These are phyloP conservation scores for Lunularia cruciata DNA, from an alignment of 225 moss, liverwort and hornwort genomes.

Conservation along the genomic window DNA sequence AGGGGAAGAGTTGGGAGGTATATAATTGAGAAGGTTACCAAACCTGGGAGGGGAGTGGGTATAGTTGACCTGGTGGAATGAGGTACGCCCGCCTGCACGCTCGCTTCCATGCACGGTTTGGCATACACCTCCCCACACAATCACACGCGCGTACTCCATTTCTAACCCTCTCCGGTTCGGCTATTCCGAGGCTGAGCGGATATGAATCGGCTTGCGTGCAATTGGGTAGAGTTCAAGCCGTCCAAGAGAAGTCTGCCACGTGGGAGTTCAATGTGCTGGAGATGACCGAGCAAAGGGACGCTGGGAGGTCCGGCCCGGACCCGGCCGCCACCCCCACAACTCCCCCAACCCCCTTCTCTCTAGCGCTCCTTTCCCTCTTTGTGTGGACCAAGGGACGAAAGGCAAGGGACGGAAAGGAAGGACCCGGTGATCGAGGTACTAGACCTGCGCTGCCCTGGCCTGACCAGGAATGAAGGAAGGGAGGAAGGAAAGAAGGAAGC, in stretches of 20 bases:
- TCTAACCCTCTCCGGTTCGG: not conserved
- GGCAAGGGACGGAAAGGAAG: not conserved
- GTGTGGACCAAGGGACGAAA: constrained; percentile 2
- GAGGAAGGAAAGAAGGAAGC: no score
- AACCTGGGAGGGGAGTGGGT: not conserved
- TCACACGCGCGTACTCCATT: not conserved
- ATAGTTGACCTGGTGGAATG: constrained; percentile 1
- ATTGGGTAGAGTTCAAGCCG: not conserved
- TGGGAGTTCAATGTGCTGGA: constrained; percentile 35
- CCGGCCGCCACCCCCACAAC: not conserved
- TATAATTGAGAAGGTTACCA: constrained; percentile 7
- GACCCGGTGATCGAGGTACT: not conserved
- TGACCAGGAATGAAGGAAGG: no score
- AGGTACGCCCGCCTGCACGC: constrained; percentile 4
- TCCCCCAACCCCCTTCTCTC: not conserved
- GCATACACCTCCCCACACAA: not conserved
- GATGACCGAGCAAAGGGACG: constrained; percentile 36
- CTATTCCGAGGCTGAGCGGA: constrained; percentile 3
- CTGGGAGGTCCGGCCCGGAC: not conserved
- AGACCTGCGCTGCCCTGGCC: not conserved
- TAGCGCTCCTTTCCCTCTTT: not conserved
- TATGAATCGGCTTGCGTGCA: not conserved
- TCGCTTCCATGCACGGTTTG: not conserved
- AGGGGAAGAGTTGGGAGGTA: no score
- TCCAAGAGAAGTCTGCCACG: constrained; percentile 19